phyloP scores from a whole-genome alignment of 1,284 basidiomycete species.

The Marasmius fiardii region DNA sequence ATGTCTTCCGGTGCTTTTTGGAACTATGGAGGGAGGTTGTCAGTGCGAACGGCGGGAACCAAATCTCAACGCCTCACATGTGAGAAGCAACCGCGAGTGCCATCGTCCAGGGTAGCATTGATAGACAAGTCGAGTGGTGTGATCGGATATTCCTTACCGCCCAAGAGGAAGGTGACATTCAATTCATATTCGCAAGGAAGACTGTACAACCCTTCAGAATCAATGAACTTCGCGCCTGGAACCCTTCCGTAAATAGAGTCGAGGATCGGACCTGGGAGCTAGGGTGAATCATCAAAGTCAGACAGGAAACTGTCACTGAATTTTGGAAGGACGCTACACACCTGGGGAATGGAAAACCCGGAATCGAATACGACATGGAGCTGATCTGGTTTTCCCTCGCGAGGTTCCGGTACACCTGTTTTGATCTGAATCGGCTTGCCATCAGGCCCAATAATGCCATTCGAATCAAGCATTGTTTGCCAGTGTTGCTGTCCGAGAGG shows the following conservation, averaged over 20 bases:
- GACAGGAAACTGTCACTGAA: neutral
- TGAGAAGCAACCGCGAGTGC: constrained; percentile 3
- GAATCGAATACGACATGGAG: constrained; percentile 10
- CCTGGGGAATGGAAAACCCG: constrained; percentile 8
- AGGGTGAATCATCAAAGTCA: neutral
- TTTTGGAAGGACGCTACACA: neutral
- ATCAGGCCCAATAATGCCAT: constrained; percentile 10
- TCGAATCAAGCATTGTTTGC: constrained; percentile 9
- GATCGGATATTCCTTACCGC: constrained; percentile 6
- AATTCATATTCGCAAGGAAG: constrained; percentile 12
- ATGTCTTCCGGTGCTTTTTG: constrained; percentile 21
- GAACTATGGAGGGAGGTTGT: constrained; percentile 17
- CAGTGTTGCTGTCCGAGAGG: constrained; percentile 6
- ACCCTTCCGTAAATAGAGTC: constrained; percentile 11
- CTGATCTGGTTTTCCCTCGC: constrained; percentile 7
- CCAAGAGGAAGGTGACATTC: constrained; percentile 6
- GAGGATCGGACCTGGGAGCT: constrained; percentile 2
- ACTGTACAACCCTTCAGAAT: neutral
- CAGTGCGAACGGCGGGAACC: neutral
- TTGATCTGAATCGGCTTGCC: constrained; percentile 6
- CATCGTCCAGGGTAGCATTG: neutral
- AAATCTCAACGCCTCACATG: constrained; percentile 4
- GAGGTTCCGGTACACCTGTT: neutral
- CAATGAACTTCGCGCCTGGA: constrained; percentile 9
- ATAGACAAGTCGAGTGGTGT: constrained; percentile 10